Base-by-base conservation (phyloP, 2,329 filamentous ascomycete genomes). In the Xylaria sp. region DNA sequence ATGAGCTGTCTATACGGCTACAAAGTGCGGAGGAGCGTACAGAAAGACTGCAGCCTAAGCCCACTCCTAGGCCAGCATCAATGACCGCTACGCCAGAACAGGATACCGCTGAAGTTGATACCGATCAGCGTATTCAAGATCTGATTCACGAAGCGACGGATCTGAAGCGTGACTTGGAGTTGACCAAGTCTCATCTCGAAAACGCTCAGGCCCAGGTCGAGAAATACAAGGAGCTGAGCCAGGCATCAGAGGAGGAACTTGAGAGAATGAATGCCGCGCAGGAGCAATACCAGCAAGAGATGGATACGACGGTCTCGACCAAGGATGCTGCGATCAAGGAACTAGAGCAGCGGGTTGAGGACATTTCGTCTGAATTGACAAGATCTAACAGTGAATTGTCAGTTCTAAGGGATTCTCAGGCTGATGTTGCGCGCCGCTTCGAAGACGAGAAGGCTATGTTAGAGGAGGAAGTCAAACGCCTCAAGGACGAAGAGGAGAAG, bases 1-100 rank as follows among this genome's bases (percentile, higher is more conserved):
- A 96, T 61, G 93, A 97, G 74, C 76, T 99, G 50, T 89, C 88
- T 21, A 89, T 95, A 52, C 91, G 97, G 69, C 78, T 97, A 21
- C 89, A 89, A 63, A 92, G 89, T 66, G 91, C 92, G 0, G 92
- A 97, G 70, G 94, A 97, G 72, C 89, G 92, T 46, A 82, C 90
- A 5, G 87, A 90, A 62, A 84, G 92, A 24, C 78, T 97, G 50
- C 91, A 94, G 61, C 88, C 91, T n/a, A 84, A 88, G 52, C 88
- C 89, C 4, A 90, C 86, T 1, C 80, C 87, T 1, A 78, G 87
- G 58, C 76, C 82, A 4, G 79, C 77, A 4, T 65, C 72, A 19
- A 68, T 74, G 41, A 65, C 69, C 34, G 64, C 72, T n/a, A 75
- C 78, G 22, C 67, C 74, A 38, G 72, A 73, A 43, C 70, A 72